Conservation (phyloP, 139 green algal species). For the Tetradesmus obliquus region DNA sequence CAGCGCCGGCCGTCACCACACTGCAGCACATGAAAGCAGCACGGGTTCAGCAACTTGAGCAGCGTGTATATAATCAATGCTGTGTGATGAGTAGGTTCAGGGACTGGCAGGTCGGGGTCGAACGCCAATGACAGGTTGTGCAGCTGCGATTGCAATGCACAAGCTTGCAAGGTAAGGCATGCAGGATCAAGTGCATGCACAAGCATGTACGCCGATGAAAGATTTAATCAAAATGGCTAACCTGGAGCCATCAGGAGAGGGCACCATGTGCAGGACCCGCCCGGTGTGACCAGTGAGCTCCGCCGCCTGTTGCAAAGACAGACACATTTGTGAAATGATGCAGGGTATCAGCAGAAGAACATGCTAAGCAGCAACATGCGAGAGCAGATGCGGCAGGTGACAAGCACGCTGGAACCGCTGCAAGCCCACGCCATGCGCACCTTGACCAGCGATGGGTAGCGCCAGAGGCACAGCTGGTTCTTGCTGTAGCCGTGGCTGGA, state of each 20-base stretch:
- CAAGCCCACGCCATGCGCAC: constrained; percentile 50
- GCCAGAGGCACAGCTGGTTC: constrained; percentile 96
- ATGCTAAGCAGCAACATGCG: background rate
- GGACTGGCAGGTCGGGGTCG: constrained; percentile 75
- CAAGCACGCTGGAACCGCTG: too few relatives aligned
- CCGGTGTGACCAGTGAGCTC: constrained; percentile 96
- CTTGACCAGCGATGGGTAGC: constrained; percentile 87
- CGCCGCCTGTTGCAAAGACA: constrained; percentile 52
- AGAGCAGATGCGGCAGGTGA: background rate
- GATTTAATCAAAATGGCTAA: background rate
- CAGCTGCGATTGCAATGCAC: too few relatives aligned
- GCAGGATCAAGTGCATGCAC: too few relatives aligned
- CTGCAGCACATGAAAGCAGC: background rate
- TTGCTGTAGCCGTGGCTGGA: constrained; percentile 97
- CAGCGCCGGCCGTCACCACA: constrained; percentile 56
- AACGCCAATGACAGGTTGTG: too few relatives aligned
- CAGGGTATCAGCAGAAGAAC: background rate
- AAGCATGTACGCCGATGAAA: too few relatives aligned
- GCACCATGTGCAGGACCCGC: constrained; percentile 94
- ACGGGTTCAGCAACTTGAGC: background rate
- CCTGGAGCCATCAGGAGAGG: constrained; percentile 91
- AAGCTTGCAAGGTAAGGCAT: too few relatives aligned
- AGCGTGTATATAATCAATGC: background rate
- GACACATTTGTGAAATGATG: background rate
- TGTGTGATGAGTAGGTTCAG: constrained; percentile 50